phyloP scores from a whole-genome alignment of 75 land plant genomes.

The Adiantum capillusveneris region DNA sequence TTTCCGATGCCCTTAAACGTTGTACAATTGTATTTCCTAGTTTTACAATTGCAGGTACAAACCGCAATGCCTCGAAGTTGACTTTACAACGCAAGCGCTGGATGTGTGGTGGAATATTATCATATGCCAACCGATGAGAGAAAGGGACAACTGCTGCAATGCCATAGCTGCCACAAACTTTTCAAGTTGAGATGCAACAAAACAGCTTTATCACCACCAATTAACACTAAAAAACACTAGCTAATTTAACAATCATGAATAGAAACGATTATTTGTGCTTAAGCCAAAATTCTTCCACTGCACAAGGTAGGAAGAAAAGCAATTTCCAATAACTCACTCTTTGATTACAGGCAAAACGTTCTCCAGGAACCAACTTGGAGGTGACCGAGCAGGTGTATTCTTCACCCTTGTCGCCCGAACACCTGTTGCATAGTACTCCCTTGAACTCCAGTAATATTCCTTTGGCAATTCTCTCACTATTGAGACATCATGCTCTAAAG shows the following conservation, averaged over 20 bases:
- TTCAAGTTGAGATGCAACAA: background rate
- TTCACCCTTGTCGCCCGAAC: slow-evolving; percentile 78
- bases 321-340: slow-evolving; percentile 29
- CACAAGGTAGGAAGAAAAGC: no score
- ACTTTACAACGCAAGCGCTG: slow-evolving; percentile 82
- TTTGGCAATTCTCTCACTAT: slow-evolving; percentile 70
- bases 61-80: slow-evolving; percentile 71
- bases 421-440: slow-evolving; percentile 87
- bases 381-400: slow-evolving; percentile 85
- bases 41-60: slow-evolving; percentile 62
- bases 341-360: slow-evolving; percentile 74
- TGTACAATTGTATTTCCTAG: slow-evolving; percentile 66
- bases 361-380: slow-evolving; percentile 72
- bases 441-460: slow-evolving; percentile 81
- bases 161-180: slow-evolving; percentile 52
- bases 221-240: no score
- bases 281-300: no score
- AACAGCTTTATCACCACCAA: no score
- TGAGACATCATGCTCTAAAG: slow-evolving; percentile 57
- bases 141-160: slow-evolving; percentile 91
- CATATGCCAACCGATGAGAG: slow-evolving; percentile 86
- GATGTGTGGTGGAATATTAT: slow-evolving; percentile 59
- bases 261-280: no score
- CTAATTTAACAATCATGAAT: no score
- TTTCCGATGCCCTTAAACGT: slow-evolving; percentile 28